Evolutionary conservation across 2,329 filamentous ascomycete species (phyloP).

Genomic region (Samsoniella hepiali): DNA sequence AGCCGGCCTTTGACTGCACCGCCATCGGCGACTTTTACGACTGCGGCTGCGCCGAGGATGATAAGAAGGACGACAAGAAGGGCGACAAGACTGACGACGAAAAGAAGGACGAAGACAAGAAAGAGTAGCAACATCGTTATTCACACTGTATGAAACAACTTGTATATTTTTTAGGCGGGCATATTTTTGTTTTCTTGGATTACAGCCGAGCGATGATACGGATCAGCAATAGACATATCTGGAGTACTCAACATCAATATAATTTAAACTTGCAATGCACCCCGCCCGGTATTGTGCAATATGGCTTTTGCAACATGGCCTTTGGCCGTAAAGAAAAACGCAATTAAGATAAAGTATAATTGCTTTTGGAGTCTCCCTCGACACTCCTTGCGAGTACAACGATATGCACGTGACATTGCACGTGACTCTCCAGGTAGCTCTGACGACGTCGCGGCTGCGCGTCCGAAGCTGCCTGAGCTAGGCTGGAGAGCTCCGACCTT

Average conservation of each 20-base stretch:
- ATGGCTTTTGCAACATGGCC: not conserved
- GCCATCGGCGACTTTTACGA: slow-evolving; percentile 70
- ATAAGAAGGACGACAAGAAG: slow-evolving; percentile 37
- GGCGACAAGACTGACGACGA: slow-evolving; percentile 10
- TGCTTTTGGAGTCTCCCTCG: not conserved
- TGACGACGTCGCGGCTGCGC: slow-evolving; percentile 19
- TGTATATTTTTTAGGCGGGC: slow-evolving; percentile 8
- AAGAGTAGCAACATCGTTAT: not conserved
- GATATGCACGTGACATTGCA: slow-evolving; percentile 14
- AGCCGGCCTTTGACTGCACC: slow-evolving; percentile 61
- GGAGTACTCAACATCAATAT: slow-evolving; percentile 6
- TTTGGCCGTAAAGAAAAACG: not conserved
- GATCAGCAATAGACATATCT: slow-evolving; percentile 1
- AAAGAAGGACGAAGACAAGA: not conserved
- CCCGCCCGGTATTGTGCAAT: not conserved
- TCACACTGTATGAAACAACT: not conserved
- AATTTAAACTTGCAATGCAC: not conserved
- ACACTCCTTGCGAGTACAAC: too few relatives aligned
- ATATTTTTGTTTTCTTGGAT: not conserved
- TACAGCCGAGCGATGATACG: not conserved
- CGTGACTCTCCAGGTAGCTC: slow-evolving; percentile 17
- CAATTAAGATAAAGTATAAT: not conserved
- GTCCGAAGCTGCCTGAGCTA: slow-evolving; percentile 22
- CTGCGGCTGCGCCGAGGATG: slow-evolving; percentile 67
- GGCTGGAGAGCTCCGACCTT: slow-evolving; percentile 15